Conservation (phyloP, 306 rosid species). For the Lupinus albus region DNA sequence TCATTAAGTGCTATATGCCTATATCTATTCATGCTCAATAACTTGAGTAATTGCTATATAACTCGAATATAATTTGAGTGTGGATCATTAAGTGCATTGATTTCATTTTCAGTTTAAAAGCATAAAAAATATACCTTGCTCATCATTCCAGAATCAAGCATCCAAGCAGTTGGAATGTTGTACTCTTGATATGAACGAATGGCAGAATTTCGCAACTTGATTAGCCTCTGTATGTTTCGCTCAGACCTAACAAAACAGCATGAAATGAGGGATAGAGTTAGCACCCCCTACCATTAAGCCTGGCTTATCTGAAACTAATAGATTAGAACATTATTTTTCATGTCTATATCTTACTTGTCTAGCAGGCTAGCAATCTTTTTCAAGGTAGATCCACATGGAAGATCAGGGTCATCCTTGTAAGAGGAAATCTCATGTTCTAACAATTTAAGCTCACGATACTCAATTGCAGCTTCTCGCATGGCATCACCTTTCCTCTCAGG, state of each 20-base stretch:
- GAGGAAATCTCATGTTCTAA: slow-evolving; percentile 73
- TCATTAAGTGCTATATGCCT: neutral
- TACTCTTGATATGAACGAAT: slow-evolving; percentile 59
- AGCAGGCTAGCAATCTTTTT: slow-evolving; percentile 82
- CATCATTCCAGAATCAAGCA: slow-evolving; percentile 86
- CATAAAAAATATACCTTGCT: slow-evolving; percentile 57
- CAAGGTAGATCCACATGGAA: slow-evolving; percentile 78
- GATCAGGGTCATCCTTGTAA: slow-evolving; percentile 64
- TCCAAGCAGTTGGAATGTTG: slow-evolving; percentile 85
- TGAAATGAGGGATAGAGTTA: slow-evolving; percentile 30
- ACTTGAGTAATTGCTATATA: neutral
- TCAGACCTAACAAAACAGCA: slow-evolving; percentile 68
- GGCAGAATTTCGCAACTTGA: slow-evolving; percentile 62
- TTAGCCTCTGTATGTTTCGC: slow-evolving; percentile 66
- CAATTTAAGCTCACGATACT: slow-evolving; percentile 77
- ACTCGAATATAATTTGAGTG: neutral
- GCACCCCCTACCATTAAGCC: slow-evolving; percentile 15
- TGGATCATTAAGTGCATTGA: slow-evolving; percentile 28
- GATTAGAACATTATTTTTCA: slow-evolving; percentile 23
- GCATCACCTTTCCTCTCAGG: slow-evolving; percentile 97
- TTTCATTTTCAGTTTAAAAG: slow-evolving; percentile 1
- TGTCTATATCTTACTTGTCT: slow-evolving; percentile 70
- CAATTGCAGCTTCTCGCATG: slow-evolving; percentile 89
- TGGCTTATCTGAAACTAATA: slow-evolving; percentile 12
- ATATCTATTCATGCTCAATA: slow-evolving; percentile 6